These are phyloP conservation scores for Eucalyptus pauciflora DNA, from an alignment of 345 rosid species.

Conservation along the genomic window DNA sequence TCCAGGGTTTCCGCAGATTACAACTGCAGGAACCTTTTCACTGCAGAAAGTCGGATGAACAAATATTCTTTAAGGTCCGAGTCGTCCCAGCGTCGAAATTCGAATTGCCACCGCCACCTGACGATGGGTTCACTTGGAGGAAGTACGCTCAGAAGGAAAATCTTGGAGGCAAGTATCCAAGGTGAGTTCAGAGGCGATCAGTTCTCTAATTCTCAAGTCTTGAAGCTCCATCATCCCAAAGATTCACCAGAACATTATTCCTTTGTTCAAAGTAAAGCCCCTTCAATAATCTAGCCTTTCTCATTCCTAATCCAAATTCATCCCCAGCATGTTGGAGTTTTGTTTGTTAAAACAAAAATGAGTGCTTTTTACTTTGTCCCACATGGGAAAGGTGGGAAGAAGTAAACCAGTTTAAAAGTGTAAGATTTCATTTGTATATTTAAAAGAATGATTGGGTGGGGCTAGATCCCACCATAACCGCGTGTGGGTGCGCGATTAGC, in stretches of 20 bases:
- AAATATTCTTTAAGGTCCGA: neutral
- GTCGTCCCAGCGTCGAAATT: no score
- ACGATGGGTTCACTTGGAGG: slow-evolving; percentile 88
- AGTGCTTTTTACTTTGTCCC: no score
- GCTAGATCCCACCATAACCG: no score
- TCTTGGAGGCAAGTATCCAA: slow-evolving; percentile 62
- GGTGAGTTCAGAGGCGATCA: slow-evolving; percentile 13
- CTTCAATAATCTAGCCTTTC: neutral
- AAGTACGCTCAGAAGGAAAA: slow-evolving; percentile 83
- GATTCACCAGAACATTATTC: neutral
- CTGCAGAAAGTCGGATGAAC: slow-evolving; percentile 51
- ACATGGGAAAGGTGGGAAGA: no score
- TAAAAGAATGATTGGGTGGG: no score
- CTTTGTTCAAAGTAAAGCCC: neutral
- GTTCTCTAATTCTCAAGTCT: neutral
- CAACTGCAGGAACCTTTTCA: no score
- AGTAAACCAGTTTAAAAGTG: no score
- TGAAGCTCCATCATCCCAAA: neutral
- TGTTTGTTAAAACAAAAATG: no score
- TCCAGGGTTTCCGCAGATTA: no score
- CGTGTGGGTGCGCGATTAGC: no score
- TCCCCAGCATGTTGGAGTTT: neutral
- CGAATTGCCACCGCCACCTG: slow-evolving; percentile 9
- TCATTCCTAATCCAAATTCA: neutral
- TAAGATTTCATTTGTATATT: no score